Percentiles rank a stretch among this genome's conserved stretches.
Conservation (phyloP, 1,284 basidiomycete species). For the Thecaphora thlaspeos region DNA sequence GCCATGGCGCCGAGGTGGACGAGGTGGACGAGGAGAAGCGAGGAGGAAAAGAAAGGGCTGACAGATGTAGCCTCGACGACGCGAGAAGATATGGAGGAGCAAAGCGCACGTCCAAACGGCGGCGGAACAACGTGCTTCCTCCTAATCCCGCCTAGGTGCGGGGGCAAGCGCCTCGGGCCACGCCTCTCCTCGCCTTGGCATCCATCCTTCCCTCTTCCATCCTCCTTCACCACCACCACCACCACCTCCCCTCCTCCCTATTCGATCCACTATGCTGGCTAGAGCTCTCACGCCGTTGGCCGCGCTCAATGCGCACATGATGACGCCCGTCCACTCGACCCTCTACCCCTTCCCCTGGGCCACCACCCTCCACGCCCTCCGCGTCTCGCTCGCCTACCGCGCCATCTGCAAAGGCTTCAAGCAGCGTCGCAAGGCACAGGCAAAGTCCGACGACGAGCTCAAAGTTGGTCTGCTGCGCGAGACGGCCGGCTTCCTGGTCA, state of each 20-base stretch:
- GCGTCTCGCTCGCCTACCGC: slow-evolving; percentile 42
- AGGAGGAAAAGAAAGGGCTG: too few species aligned
- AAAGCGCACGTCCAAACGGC: too few species aligned
- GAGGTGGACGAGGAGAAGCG: too few species aligned
- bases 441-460: slow-evolving; percentile 8
- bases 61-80: too few species aligned
- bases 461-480: slow-evolving; percentile 23
- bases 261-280: slow-evolving; percentile 23
- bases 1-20: too few species aligned
- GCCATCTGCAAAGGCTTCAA: slow-evolving; percentile 17
- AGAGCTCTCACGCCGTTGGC: slow-evolving; percentile 23
- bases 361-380: slow-evolving; percentile 38
- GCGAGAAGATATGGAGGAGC: too few species aligned
- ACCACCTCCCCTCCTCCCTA: background rate
- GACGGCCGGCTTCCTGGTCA: slow-evolving; percentile 44
- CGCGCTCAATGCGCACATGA: slow-evolving; percentile 26
- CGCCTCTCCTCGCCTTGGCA: too few species aligned
- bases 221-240: background rate
- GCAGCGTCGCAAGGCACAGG: slow-evolving; percentile 14
- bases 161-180: too few species aligned
- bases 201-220: background rate
- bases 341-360: slow-evolving; percentile 41
- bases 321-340: slow-evolving; percentile 29
- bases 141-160: too few species aligned
- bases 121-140: too few species aligned